A percentile compares a stretch with the other conserved stretches of the same genome.
Conservation (phyloP, 352 stramenopile genomes). For the Phytophthora brassicae region DNA sequence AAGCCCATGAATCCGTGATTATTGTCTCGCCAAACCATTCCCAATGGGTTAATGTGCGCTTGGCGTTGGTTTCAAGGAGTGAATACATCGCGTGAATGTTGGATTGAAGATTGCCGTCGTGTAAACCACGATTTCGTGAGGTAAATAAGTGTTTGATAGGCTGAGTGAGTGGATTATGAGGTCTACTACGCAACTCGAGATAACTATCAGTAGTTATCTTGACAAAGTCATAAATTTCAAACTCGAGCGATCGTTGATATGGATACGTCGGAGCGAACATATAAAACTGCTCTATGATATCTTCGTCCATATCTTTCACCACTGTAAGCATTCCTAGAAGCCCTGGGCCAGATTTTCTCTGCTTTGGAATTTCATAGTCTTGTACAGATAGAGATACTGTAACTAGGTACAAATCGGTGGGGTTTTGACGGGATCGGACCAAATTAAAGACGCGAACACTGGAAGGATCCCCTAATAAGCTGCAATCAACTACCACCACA, state of each 20-base stretch:
- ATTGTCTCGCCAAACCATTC: constrained; percentile 19
- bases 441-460: constrained; percentile 27
- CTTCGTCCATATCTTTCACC: constrained; percentile 21
- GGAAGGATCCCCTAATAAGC: constrained; percentile 9
- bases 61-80: constrained; percentile 16
- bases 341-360: constrained; percentile 22
- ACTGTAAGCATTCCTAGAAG: constrained; percentile 25
- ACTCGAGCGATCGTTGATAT: constrained; percentile 29
- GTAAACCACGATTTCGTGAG: constrained; percentile 28
- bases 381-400: constrained; percentile 30
- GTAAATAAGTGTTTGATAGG: constrained; percentile 24
- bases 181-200: constrained; percentile 18
- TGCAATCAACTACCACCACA: constrained; percentile 44
- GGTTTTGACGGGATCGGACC: constrained; percentile 11
- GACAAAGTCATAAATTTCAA: constrained; percentile 26
- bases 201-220: constrained; percentile 11
- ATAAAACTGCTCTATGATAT: constrained; percentile 21
- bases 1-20: constrained; percentile 35
- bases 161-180: constrained; percentile 1
- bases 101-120: constrained; percentile 22
- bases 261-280: constrained; percentile 27
- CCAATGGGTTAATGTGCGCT: constrained; percentile 1
- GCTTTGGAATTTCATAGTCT: constrained; percentile 28
- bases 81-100: constrained; percentile 24
- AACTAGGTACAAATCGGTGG: constrained; percentile 24